Evolutionary conservation across 768 basidiomycete species (phyloP).

Genomic region (Pleurotus citrinopileatus): DNA sequence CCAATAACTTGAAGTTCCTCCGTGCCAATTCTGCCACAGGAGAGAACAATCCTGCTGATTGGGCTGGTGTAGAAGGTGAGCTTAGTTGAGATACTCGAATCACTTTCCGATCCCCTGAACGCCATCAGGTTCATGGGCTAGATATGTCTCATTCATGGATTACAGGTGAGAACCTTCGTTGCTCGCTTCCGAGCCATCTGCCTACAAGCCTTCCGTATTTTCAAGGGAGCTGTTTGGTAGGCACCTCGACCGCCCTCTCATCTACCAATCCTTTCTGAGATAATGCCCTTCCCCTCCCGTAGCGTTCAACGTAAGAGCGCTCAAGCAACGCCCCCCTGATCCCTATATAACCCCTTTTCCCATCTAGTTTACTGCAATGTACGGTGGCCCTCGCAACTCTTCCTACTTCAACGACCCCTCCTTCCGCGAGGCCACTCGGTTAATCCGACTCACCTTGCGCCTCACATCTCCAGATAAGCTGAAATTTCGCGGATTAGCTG

Average conservation of each 20-base stretch:
- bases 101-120: no score
- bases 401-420: constrained; percentile 51
- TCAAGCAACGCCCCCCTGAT: neutral
- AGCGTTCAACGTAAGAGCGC: constrained; percentile 48
- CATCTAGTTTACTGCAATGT: constrained; percentile 28
- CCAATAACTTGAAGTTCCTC: constrained; percentile 44
- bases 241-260: constrained; percentile 12
- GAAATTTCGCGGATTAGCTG: constrained; percentile 21
- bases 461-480: constrained; percentile 34
- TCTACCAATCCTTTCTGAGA: neutral
- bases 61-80: constrained; percentile 70
- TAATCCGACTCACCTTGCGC: constrained; percentile 54
- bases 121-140: constrained; percentile 68
- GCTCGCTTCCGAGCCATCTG: neutral
- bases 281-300: neutral
- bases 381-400: constrained; percentile 34
- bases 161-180: constrained; percentile 61
- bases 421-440: constrained; percentile 64
- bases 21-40: constrained; percentile 55
- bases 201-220: neutral
- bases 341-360: constrained; percentile 4
- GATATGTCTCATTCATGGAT: constrained; percentile 79
- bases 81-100: neutral
- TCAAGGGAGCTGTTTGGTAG: constrained; percentile 42
- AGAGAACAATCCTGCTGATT: constrained; percentile 41